Evolutionary conservation across 805 yeast species (phyloP), one percentile per base, ranked within the genome.

Genomic region (Zygosaccharomyces gambellarensis): DNA sequence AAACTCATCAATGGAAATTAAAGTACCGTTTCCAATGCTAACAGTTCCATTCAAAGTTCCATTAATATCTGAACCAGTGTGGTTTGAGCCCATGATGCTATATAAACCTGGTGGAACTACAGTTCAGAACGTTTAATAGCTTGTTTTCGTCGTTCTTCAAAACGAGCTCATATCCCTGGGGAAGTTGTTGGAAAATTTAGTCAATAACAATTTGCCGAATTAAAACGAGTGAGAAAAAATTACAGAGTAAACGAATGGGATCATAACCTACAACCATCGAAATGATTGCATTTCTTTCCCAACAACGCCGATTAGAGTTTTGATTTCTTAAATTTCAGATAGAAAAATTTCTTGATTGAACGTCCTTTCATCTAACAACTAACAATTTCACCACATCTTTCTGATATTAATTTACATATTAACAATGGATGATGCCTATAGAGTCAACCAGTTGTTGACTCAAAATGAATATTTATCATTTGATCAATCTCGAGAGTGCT

Each of bases 1-100:
- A 51, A 70, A 71, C 17, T 71, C 74, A 42, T 70, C 75, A 11
- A 70, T 55, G 0, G 73, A 65, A 7, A 69, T 61, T 17, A 68
- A 48, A 9, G 67, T 61, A 3, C 51, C 57, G 34, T 53, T 55
- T 5, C 31, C 46, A n/a, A 27, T 23, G 30, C 19, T 22, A 12
- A 42, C 17, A 14, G 45, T 30, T 10, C 36, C 45, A 30, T 42
- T 42, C 10, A 14, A 29, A 19, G 36, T 17, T 9, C 23, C 11
- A 17, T 30, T 42, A 30, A 5, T 25, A 19, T 25, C 45, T 12
- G 19, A 29, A 17, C 29, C 17, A 42, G 36, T 42, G 12, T 14
- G 29, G 19, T 29, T 42, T 8, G 45, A 42, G 3, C 17, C 36
- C 36, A 42, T 42, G n/a, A 3, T 17, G n/a, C 17, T 1, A 12